These are phyloP conservation scores for Paradendryphiella salina DNA, from an alignment of 2,329 filamentous ascomycete species.

Conservation along the genomic window DNA sequence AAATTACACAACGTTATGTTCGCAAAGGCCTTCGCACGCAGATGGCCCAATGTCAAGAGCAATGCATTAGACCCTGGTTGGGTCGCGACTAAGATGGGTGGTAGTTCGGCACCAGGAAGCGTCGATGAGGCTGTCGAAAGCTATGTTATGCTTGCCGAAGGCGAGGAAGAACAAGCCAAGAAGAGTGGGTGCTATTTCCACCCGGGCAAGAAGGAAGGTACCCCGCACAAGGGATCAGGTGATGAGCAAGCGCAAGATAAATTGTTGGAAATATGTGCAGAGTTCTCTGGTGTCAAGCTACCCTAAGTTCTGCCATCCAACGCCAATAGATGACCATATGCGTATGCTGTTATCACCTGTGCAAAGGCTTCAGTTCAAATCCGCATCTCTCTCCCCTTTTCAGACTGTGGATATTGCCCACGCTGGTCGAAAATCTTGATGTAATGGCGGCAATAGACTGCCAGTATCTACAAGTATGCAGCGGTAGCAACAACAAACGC, in stretches of 20 bases:
- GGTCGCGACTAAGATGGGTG: conserved; percentile 61
- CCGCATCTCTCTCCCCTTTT: too few species aligned
- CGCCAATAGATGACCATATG: not conserved
- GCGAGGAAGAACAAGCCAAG: conserved; percentile 34
- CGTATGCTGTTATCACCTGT: too few species aligned
- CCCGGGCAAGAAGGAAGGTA: conserved; percentile 34
- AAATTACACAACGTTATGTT: conserved; percentile 62
- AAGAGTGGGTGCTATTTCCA: conserved; percentile 49
- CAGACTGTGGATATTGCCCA: too few species aligned
- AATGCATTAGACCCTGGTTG: conserved; percentile 59
- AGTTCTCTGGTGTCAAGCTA: conserved; percentile 41
- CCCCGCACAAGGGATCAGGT: conserved; percentile 33
- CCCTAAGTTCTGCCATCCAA: not conserved
- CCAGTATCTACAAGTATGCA: too few species aligned
- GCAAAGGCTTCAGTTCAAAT: too few species aligned
- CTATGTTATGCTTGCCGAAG: conserved; percentile 55
- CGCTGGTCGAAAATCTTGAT: too few species aligned
- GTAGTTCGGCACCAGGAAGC: conserved; percentile 52
- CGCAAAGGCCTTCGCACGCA: conserved; percentile 57
- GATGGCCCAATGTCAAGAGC: conserved; percentile 51
- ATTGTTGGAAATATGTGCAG: conserved; percentile 48
- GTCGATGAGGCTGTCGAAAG: conserved; percentile 54
- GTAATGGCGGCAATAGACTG: too few species aligned
- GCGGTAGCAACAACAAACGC: too few species aligned
- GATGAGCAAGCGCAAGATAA: conserved; percentile 52